These are phyloP conservation scores for Pulveroboletus frians DNA, from an alignment of 768 basidiomycete species.

Conservation along the genomic window DNA sequence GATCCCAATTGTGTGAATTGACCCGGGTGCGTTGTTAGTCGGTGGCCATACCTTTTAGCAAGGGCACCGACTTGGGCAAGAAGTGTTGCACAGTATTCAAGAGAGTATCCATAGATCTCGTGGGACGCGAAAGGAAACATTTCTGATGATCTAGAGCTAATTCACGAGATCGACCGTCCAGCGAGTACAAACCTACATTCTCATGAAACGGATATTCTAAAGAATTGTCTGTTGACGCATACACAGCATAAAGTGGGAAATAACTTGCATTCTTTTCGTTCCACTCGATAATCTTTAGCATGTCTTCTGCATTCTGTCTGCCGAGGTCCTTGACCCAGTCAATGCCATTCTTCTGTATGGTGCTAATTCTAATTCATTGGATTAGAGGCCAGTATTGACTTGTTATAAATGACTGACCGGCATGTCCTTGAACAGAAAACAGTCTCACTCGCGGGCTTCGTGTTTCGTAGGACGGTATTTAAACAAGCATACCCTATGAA, in stretches of 20 bases:
- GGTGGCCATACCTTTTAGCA: conserved; percentile 65
- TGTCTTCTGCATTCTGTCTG: conserved; percentile 66
- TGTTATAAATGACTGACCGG: conserved; percentile 34
- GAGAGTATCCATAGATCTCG: conserved; percentile 68
- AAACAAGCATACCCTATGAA: conserved; percentile 70
- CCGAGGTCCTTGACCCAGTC: conserved; percentile 82
- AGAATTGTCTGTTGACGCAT: background rate
- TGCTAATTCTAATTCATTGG: conserved; percentile 50
- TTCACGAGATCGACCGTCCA: background rate
- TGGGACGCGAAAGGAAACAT: conserved; percentile 95
- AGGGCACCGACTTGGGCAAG: conserved; percentile 57
- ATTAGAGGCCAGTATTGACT: background rate
- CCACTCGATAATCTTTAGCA: conserved; percentile 78
- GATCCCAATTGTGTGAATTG: conserved; percentile 83
- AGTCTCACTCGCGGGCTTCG: conserved; percentile 56
- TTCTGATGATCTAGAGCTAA: conserved; percentile 57
- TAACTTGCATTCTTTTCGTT: conserved; percentile 72
- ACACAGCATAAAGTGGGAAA: background rate
- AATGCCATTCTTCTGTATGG: conserved; percentile 73
- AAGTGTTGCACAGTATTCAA: conserved; percentile 62
- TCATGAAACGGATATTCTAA: conserved; percentile 77
- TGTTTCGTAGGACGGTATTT: conserved; percentile 74
- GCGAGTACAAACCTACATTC: conserved; percentile 37
- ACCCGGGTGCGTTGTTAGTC: conserved; percentile 85
- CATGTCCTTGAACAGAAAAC: conserved; percentile 76